Base-by-base conservation (phyloP, 1,139 yeast genomes). In the Pneumocystis wakefieldiae region DNA sequence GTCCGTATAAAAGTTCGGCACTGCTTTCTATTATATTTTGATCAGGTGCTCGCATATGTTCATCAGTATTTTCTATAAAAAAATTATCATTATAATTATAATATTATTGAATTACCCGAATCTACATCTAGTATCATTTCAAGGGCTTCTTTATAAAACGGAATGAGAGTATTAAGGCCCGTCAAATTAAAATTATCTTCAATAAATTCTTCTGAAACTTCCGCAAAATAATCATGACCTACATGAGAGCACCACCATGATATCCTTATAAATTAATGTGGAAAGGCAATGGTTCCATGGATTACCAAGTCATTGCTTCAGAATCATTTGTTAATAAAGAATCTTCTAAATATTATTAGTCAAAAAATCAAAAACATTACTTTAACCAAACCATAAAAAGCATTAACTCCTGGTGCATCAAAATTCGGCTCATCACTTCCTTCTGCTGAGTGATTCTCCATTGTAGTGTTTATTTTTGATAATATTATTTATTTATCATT, bases 131-230 rank as follows among this genome's bases (percentile, higher is more conserved):
- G 77, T 66, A 92, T 90, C 69, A 94, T 81, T 74, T 91, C 96
- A 67, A 92, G 76, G 3, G 97, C 97, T 73, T 90, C 96, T 72
- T 92, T 79, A 74, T 91, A 92, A 73, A 85, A 87, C 8, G 97
- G 96, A 4, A 92, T 96, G 67, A 87, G 83, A 70, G 84, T 82
- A 37, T 87, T 81, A 65, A 92, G 79, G 1, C 97, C 97, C 0
- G 97, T 91, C 70, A 92, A 79, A 72, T 92, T 92, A 78, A 92
- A 92, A 70, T 92, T 97, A 74, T 92, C 99, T 71, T 91, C 97
- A 68, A 92, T 89, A 73, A 90, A 92, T 63, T 90, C 97, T 65
- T 88, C 92, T 1, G 91, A 81, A 24, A 92, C 96, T 67, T 92
- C 95, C 53, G 92, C 95, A 74, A 90, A 90, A 74, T 85, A 91